Evolutionary conservation across 2,329 filamentous ascomycete species (phyloP).

Genomic region (Aureobasidium mangrovei): DNA sequence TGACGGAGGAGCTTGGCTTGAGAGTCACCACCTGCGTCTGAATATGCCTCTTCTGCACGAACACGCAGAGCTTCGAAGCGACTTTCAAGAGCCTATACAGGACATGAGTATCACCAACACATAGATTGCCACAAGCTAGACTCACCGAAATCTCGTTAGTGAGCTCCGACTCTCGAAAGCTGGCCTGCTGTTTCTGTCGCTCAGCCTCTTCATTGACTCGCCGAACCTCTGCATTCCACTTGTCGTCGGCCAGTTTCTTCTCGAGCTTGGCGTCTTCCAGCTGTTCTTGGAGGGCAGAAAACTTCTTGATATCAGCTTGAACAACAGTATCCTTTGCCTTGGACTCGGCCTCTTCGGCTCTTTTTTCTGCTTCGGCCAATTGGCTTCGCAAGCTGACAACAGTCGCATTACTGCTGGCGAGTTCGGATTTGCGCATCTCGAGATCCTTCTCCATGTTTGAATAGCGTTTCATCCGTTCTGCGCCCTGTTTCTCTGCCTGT

Average conservation of each 20-base stretch:
- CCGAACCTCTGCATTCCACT: constrained; percentile 57
- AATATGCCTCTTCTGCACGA: constrained; percentile 81
- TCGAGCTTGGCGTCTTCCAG: constrained; percentile 62
- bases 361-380: constrained; percentile 56
- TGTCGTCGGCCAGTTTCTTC: constrained; percentile 65
- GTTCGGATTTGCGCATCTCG: constrained; percentile 53
- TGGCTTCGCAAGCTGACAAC: constrained; percentile 63
- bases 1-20: constrained; percentile 87
- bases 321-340: constrained; percentile 60
- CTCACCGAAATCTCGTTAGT: constrained; percentile 60
- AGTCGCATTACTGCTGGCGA: constrained; percentile 53
- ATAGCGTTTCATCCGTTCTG: constrained; percentile 46
- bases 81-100: constrained; percentile 62
- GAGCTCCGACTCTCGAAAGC: constrained; percentile 64
- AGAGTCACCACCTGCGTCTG: constrained; percentile 68
- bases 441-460: constrained; percentile 49
- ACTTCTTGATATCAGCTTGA: constrained; percentile 53
- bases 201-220: constrained; percentile 66
- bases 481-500: constrained; percentile 47
- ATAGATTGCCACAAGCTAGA: background rate
- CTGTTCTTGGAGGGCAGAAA: constrained; percentile 52
- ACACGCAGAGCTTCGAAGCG: constrained; percentile 82
- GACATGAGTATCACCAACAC: background rate
- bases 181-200: constrained; percentile 61
- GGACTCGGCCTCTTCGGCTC: constrained; percentile 57